Evolutionary conservation across 805 yeast genomes (phyloP), one percentile per base, ranked within the genome.

Genomic region (Hanseniaspora osmophila): DNA sequence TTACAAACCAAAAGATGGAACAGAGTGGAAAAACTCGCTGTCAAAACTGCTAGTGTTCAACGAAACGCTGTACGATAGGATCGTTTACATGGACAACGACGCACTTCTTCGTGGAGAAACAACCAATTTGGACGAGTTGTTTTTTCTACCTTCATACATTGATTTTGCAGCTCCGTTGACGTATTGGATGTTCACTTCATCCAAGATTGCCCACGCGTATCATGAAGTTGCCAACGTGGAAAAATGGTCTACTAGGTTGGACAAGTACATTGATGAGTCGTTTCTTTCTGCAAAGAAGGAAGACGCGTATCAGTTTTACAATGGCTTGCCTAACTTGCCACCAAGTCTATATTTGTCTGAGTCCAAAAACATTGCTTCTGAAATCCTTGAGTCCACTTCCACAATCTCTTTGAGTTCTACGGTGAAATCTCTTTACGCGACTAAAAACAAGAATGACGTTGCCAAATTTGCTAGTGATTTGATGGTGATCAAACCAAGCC

Each of bases 31-130:
- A 5, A 61, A 66, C 4, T 70, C 79, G 46, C 72, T 74, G 50
- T 75, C 80, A 1, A 79, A 79, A 53, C 60, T 78, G 29, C 62
- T 68, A 48, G 68, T 74, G 0, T 78, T 78, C 54, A 65, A 69
- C 45, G 66, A 67, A 51, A 58, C 63, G 0, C 67, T 73, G 33
- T 79, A 66, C 53, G 74, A 75, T 22, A 58, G 80, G 41, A 55
- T 79, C 15, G 67, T 79, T 12, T 77, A 69, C 54, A 57, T 79
- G 52, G 85, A 79, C 56, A 67, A 78, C 10, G 84, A 78, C 59
- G 69, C 78, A 2, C 47, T 67, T 51, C 52, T 76, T 12, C 29
- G 41, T 19, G 41, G 30, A 10, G 15, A 17, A 6, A 49, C 55
- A 15, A 56, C 56, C 10, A 57, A 67, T 38, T 47, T 76, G 52